Percentiles rank a stretch among this genome's conserved stretches.
Conservation (phyloP, 2,329 filamentous ascomycete genomes). For the Xylariaceae sp. region DNA sequence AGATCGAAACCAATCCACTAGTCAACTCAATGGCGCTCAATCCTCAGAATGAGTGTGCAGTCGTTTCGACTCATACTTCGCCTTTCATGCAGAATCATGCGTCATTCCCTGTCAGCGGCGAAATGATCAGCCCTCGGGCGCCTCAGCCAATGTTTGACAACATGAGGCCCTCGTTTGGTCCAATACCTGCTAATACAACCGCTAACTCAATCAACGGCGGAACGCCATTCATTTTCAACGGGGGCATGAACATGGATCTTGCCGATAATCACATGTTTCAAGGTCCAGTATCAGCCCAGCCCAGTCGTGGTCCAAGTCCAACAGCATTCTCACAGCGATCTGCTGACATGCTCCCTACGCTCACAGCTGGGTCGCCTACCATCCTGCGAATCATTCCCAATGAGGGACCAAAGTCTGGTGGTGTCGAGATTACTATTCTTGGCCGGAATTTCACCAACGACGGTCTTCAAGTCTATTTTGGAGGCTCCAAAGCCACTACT, state of each 20-base stretch:
- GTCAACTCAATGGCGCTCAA: slow-evolving; percentile 35
- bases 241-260: slow-evolving; percentile 62
- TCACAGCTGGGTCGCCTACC: slow-evolving; percentile 50
- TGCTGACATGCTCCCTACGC: slow-evolving; percentile 45
- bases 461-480: slow-evolving; percentile 80
- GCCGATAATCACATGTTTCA: slow-evolving; percentile 64
- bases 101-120: slow-evolving; percentile 39
- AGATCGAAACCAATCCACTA: slow-evolving; percentile 59
- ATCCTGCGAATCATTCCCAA: slow-evolving; percentile 82
- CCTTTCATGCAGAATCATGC: slow-evolving; percentile 49
- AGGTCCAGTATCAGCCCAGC: slow-evolving; percentile 66
- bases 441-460: slow-evolving; percentile 74
- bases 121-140: slow-evolving; percentile 29
- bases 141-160: slow-evolving; percentile 23
- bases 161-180: slow-evolving; percentile 42
- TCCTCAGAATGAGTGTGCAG: slow-evolving; percentile 24
- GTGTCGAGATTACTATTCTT: slow-evolving; percentile 81
- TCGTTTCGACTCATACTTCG: slow-evolving; percentile 42
- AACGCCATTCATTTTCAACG: slow-evolving; percentile 55
- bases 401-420: slow-evolving; percentile 77
- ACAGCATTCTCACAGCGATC: slow-evolving; percentile 44
- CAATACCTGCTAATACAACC: slow-evolving; percentile 58
- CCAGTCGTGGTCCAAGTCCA: slow-evolving; percentile 76
- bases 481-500: slow-evolving; percentile 58
- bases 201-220: slow-evolving; percentile 32